Base-by-base conservation (phyloP, 805 yeast genomes). In the Saturnispora zaruensis region DNA sequence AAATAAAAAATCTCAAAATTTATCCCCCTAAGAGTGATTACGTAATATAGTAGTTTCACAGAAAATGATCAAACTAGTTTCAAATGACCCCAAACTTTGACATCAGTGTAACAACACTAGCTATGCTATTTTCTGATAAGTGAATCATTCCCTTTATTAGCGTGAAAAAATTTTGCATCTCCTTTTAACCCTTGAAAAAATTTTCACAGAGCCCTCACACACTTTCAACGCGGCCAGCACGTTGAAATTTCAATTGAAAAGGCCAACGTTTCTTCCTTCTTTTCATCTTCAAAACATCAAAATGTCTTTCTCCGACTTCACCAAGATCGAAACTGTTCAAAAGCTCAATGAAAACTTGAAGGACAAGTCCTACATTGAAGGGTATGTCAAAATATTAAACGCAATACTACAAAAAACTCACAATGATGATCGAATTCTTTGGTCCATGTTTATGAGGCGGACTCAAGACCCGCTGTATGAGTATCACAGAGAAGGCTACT, bases 391-490 rank as follows among this genome's bases (percentile, higher is more conserved):
- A 20, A 16, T 32, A 16, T 18, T 36, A 13, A 36, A 16, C 7
- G 3, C 20, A 36, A 21, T 18, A 32, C 34, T 20, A n/a, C 4
- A 24, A 26, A 20, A 21, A 8, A 36, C 45, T 37, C 32, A 40
- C 56, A 49, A 77, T 82, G 87, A 82, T 84, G 89, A 84, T 72
- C 74, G 66, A 67, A 76, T 64, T 65, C 69, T 66, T 83, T 86
- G 95, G 95, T 86, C 95, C 95, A 90, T 86, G 95, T 87, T 87
- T 84, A 84, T 80, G 95, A 87, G 86, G 89, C 82, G 95, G 87
- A 74, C 72, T 82, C 79, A 85, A 85, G 91, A 84, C 95, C 95
- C 90, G 83, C 86, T 82, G 81, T 63, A 82, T 87, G 95, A 87
- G 90, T 85, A 87, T 81, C 81, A 83, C 71, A 58, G 53, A 55